Base-by-base conservation (phyloP, 169 alveolate genomes). In the Eimeria maxima region DNA sequence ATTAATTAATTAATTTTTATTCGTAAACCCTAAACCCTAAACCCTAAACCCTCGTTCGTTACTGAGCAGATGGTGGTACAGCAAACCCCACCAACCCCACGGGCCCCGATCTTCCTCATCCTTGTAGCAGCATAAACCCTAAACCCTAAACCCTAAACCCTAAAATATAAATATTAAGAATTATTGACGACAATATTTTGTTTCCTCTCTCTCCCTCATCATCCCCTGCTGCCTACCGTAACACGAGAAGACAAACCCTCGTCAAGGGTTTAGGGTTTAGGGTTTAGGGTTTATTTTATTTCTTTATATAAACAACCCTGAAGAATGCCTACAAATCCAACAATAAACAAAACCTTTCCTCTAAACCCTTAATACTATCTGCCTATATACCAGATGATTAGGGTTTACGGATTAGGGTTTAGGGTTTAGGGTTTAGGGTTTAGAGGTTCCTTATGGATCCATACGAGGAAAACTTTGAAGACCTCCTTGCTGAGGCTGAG, bases 391-490 rank as follows among this genome's bases (percentile, higher is more conserved):
- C n/a, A n/a, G n/a, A 6, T 16, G 50, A 7, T 27, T 42, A 73
- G 84, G 84, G 76, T 67, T n/a, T n/a, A n/a, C n/a, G n/a, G n/a
- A n/a, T n/a, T n/a, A n/a, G n/a, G n/a, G n/a, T n/a, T n/a, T n/a
- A n/a, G n/a, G n/a, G 84, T 73, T 73, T 73, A 73, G 44, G 84
- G 84, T n/a, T n/a, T 73, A 33, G 44, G 84, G 84, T 73, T 73
- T 14, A 14, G 50, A 5, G 55, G 60, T n/a, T n/a, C n/a, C 18
- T 13, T 14, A 73, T 73, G 84, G 84, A 73, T 20, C 50, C 44
- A 11, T 73, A n/a, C 33, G 84, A 73, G 44, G 84, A 33, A 14
- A 42, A 20, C 50, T n/a, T 73, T 5, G 84, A 73, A 33, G 44
- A 7, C 50, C 84, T 73, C 42, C 50, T 73, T 24, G 84, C 84